Conservation (phyloP, 2,329 filamentous ascomycete species). For the Tolypocladium amazonense region DNA sequence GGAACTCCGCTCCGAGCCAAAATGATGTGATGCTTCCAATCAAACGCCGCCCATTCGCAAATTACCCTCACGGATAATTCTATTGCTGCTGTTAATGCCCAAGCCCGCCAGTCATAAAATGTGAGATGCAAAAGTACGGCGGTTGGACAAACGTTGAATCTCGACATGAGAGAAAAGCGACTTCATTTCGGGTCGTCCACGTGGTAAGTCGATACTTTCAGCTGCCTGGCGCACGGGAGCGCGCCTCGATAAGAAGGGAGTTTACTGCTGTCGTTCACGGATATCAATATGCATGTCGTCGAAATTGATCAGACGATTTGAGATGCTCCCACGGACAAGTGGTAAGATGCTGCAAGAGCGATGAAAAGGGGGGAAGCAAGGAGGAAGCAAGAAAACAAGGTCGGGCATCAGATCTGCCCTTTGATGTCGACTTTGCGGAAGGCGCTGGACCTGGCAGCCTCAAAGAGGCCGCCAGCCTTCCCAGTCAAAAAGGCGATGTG, state of each 20-base stretch:
- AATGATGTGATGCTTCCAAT: background rate
- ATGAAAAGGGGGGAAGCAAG: background rate
- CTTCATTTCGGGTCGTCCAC: background rate
- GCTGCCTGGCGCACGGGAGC: background rate
- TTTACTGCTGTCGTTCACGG: conserved; percentile 1
- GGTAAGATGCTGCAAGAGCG: background rate
- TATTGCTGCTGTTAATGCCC: conserved; percentile 2
- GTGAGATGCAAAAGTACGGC: background rate
- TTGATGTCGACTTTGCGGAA: conserved; percentile 93
- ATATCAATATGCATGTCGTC: conserved; percentile 1
- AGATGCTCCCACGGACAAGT: background rate
- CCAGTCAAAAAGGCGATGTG: conserved; percentile 63
- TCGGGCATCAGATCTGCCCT: conserved; percentile 66
- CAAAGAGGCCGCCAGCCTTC: conserved; percentile 65
- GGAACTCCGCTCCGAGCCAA: background rate
- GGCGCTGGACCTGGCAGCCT: conserved; percentile 59
- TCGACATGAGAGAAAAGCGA: background rate
- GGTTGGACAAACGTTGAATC: conserved; percentile 1
- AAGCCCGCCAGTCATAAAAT: background rate
- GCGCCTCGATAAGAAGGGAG: background rate
- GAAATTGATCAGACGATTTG: background rate
- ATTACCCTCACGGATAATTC: background rate
- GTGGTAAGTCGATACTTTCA: background rate
- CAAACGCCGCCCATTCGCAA: background rate
- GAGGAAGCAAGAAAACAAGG: background rate